Conservation (phyloP, 2,329 filamentous ascomycete species). For the Stemphylium beticola region DNA sequence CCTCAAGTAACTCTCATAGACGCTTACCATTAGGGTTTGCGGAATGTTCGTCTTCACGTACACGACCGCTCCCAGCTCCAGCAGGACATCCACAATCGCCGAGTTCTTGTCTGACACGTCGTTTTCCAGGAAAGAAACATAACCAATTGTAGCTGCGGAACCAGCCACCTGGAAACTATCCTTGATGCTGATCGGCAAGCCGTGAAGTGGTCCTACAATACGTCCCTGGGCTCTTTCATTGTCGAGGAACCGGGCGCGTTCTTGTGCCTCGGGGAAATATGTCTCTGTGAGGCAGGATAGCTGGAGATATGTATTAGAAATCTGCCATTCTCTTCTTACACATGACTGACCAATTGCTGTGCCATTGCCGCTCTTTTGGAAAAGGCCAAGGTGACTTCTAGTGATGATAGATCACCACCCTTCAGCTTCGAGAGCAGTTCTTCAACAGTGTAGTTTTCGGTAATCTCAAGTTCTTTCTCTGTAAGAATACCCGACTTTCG, state of each 20-base stretch:
- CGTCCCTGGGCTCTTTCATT: slow-evolving; percentile 53
- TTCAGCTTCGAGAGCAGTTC: slow-evolving; percentile 46
- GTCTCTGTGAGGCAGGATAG: slow-evolving; percentile 65
- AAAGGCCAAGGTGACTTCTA: slow-evolving; percentile 57
- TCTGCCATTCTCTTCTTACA: background rate
- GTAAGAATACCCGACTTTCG: slow-evolving; percentile 62
- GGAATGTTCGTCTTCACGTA: slow-evolving; percentile 73
- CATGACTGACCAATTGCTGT: slow-evolving; percentile 55
- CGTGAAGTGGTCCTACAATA: slow-evolving; percentile 67
- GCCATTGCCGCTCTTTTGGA: slow-evolving; percentile 59
- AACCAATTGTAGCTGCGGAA: slow-evolving; percentile 61
- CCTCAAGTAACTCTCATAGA: background rate
- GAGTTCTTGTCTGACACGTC: slow-evolving; percentile 57
- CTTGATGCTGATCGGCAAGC: slow-evolving; percentile 68
- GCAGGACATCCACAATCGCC: slow-evolving; percentile 62
- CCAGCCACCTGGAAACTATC: slow-evolving; percentile 68
- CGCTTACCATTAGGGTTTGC: slow-evolving; percentile 66
- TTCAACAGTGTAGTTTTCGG: slow-evolving; percentile 43
- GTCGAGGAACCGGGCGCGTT: slow-evolving; percentile 58
- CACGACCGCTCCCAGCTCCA: slow-evolving; percentile 66
- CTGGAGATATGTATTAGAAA: slow-evolving; percentile 34
- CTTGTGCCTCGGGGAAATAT: slow-evolving; percentile 58
- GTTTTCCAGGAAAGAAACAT: slow-evolving; percentile 64
- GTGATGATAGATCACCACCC: slow-evolving; percentile 52
- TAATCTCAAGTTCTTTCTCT: slow-evolving; percentile 55